Percentiles rank a stretch among this genome's conserved stretches.
phyloP scores from a whole-genome alignment of 202 grass and related monocot genomes.

The Hordeum pubiflorum region DNA sequence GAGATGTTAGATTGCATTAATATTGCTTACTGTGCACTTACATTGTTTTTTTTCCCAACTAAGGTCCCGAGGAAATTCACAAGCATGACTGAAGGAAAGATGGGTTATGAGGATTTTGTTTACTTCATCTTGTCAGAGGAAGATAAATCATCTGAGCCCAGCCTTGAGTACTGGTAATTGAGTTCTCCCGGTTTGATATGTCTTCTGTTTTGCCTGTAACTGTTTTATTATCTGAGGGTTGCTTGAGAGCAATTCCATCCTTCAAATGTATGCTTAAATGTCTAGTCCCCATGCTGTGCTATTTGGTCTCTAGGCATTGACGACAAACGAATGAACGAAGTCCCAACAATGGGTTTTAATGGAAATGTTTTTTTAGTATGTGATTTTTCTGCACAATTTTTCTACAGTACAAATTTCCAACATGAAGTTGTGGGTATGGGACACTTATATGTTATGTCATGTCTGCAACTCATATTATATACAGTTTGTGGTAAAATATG shows the following conservation, averaged over 20 bases:
- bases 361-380: background rate
- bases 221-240: background rate
- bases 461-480: background rate
- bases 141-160: slow-evolving; percentile 95
- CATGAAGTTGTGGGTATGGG: background rate
- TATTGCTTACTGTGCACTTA: slow-evolving; percentile 11
- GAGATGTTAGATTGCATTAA: background rate
- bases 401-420: background rate
- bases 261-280: background rate
- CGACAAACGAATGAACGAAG: background rate
- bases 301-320: background rate
- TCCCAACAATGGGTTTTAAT: background rate
- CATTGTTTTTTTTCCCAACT: background rate
- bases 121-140: slow-evolving; percentile 99
- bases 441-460: background rate
- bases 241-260: background rate
- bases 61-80: slow-evolving; percentile 95
- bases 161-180: slow-evolving; percentile 96
- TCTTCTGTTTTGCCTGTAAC: slow-evolving; percentile 12
- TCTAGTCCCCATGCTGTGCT: background rate
- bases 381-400: background rate
- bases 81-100: slow-evolving; percentile 88
- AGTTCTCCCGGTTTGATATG: background rate
- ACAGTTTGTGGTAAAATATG: background rate
- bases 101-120: slow-evolving; percentile 99